Evolutionary conservation across 2,329 filamentous ascomycete species (phyloP), one percentile per base, ranked within the genome.

Genomic region (Trichothecium roseum): DNA sequence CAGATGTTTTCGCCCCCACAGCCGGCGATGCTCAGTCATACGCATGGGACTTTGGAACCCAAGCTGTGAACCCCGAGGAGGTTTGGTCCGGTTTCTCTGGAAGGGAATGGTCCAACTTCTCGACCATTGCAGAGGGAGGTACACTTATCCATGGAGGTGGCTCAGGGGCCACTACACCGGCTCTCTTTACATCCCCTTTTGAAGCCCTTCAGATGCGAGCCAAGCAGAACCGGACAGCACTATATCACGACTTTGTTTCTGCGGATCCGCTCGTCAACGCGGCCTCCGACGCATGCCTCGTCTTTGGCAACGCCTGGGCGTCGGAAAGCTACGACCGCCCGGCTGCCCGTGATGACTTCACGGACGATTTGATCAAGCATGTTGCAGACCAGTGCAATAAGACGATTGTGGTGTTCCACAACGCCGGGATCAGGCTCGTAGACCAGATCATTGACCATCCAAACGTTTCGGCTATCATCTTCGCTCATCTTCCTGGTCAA

Each of bases 251-350:
- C 48, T 72, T 78, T 41, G 51, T 52, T 13, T 64, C 56, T 1
- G 48, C 51, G 2, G 52, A 62, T 2, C 74, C 77, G 0, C 45
- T 55, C 5, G 68, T 80, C 7, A 59, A 69, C 33, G 50, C 60
- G 2, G 54, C 43, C 4, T 64, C 69, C 2, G 69, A 87, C 46
- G 66, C 84, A 6, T 91, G 85, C 42, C 55, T 81, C 3, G 73
- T 81, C 1, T 73, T 81, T 43, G 70, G 74, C 44, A 82, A 82
- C 48, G 71, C 67, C 7, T 84, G 81, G 54, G 74, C 81, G 1
- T 77, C 81, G 2, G 86, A 94, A 56, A 82, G 80, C 2, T 81
- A 69, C 42, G 69, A 84, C 39, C 66, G 75, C 32, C 62, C 72
- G 0, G 66, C 65, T 7, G 61, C 84, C 28, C 66, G 68, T 20